Base-by-base conservation (phyloP, 2,329 filamentous ascomycete genomes). In the Tolypocladium endophyticum region DNA sequence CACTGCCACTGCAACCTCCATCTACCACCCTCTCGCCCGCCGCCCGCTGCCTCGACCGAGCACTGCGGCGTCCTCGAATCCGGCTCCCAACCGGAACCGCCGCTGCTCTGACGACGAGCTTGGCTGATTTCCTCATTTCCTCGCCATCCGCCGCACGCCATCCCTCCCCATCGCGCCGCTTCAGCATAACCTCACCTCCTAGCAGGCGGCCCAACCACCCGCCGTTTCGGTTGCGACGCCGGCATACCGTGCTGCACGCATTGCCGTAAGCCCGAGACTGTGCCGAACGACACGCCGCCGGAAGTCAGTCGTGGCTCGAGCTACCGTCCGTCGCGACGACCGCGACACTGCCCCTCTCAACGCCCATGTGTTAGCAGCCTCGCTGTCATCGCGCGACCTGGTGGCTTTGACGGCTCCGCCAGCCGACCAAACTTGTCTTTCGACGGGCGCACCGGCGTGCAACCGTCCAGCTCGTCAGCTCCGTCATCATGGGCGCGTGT, bases 401-500 rank as follows among this genome's bases (percentile, higher is more conserved):
- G 35, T n/a, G 41, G 35, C 35, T 11, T 30, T 43, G 47, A 47
- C 38, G 47, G 45, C 41, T n/a, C 39, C 25, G 33, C 30, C 58
- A 41, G 39, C 55, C 52, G 28, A 57, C 57, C 56, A n/a, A 28
- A 55, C 50, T 52, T 25, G 39, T 33, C 41, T 20, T 12, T 33
- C 20, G 28, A 7, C 54, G 53, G 50, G 53, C 6, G 45, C 45
- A 33, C 47, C 56, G 50, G 28, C 60, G 50, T 54, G 41, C 28
- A 45, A 57, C 52, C 57, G 55, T 54, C 52, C 47, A 59, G 41
- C 61, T 30, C 61, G 62, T 59, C 63, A 41, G 50, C 62, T 58
- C 62, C 55, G 59, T 57, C 77, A 83, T 72, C 69, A 99, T 99
- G 94, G 94, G 94, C 76, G 85, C 84, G 69, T 99, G 94, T 80